A percentile compares a stretch with the other conserved stretches of the same genome.
These are phyloP conservation scores for Haplosporangium gracile DNA, from an alignment of 192 early-diverging fungal genomes.

Conservation along the genomic window DNA sequence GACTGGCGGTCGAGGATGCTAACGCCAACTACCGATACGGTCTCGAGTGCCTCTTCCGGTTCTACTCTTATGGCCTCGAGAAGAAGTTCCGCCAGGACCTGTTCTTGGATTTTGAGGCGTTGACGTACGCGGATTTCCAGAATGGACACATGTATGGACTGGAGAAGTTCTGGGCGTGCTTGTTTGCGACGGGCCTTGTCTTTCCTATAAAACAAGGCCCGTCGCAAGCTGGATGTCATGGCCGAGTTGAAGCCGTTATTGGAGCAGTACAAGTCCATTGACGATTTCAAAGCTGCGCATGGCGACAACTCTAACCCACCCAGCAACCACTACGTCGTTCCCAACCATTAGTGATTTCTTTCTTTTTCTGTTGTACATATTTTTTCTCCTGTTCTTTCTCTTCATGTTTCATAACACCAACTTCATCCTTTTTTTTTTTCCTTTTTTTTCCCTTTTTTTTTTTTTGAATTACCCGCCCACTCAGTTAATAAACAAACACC, in stretches of 20 bases:
- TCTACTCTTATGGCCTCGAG: slow-evolving; percentile 97
- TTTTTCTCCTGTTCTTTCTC: background rate
- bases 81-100: slow-evolving; percentile 87
- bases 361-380: background rate
- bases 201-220: slow-evolving; percentile 87
- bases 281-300: slow-evolving; percentile 45
- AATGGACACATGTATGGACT: slow-evolving; percentile 88
- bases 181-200: too few relatives aligned
- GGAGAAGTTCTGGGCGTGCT: slow-evolving; percentile 97
- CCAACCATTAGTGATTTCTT: slow-evolving; percentile 6
- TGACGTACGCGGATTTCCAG: slow-evolving; percentile 83
- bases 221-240: slow-evolving; percentile 70
- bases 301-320: slow-evolving; percentile 33
- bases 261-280: slow-evolving; percentile 67
- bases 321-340: slow-evolving; percentile 34
- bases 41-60: slow-evolving; percentile 97
- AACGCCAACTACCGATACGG: slow-evolving; percentile 91
- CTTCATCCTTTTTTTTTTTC: background rate
- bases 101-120: slow-evolving; percentile 89
- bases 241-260: slow-evolving; percentile 68
- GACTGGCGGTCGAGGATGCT: slow-evolving; percentile 90
- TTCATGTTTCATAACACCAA: background rate
- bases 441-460: too few relatives aligned
- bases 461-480: too few relatives aligned
- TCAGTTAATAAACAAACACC: too few relatives aligned